Evolutionary conservation across 345 rosid species (phyloP), one percentile per base, ranked within the genome.

Genomic region (Sonneratia caseolaris): DNA sequence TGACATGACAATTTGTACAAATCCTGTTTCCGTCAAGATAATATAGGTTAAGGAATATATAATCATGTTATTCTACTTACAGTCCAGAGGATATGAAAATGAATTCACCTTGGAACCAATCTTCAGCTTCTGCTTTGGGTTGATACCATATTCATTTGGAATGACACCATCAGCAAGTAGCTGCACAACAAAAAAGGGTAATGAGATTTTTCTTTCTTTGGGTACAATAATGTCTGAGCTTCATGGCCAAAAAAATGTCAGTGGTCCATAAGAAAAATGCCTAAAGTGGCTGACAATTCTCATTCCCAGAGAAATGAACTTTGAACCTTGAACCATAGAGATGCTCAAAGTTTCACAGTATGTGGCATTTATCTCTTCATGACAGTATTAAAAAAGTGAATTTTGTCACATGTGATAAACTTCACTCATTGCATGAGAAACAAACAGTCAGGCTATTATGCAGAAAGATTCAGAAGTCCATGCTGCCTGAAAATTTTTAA

Each of bases 101-200:
- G n/a, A 62, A 14, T 73, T 68, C 74, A 95, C 98, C 99, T 91
- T 96, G 47, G 99, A 96, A 72, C 99, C 98, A 53, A 96, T 92
- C 85, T 91, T 91, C 78, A 96, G 82, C 79, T 91, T 96, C 81
- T 96, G 99, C 59, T 87, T 84, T 64, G 99, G 95, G 84, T 96
- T 92, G 74, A 96, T 89, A 73, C 99, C 99, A 75, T 96, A 96
- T 83, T 96, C 99, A 70, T 96, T 96, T 61, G 99, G 99, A 68
- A 96, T 92, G 77, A 96, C 99, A 74, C 99, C 98, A 82, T 96
- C 99, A 70, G 99, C 99, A 56, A 96, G 98, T 70, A 88, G 74
- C 99, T 95, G 87, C 82, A 87, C 78, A 68, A 84, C 72, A 68
- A 21, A 19, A 42, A 68, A 27, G 24, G 24, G 10, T 43, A 56